Conservation (phyloP, 139 green algal genomes). For the Zygnema circumcarinatum region DNA sequence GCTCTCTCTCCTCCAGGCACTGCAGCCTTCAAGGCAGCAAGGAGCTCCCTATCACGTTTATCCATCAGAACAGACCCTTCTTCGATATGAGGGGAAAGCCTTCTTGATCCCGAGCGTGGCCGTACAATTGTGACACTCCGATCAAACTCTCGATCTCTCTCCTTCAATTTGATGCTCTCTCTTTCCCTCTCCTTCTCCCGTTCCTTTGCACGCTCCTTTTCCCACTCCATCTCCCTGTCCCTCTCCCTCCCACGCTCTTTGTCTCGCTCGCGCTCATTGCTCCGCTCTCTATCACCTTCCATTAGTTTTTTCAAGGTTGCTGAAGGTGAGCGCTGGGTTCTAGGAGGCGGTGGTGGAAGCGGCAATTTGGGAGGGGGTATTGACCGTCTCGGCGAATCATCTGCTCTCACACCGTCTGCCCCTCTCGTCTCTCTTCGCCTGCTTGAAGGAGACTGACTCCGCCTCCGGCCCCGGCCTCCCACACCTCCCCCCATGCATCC, state of each 20-base stretch:
- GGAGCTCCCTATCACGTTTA: conserved; percentile 26
- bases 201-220: background rate
- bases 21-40: conserved; percentile 16
- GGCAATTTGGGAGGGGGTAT: background rate
- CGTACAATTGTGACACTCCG: background rate
- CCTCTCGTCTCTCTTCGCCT: background rate
- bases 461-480: background rate
- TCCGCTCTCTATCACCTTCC: background rate
- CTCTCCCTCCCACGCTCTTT: background rate
- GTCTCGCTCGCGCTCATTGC: background rate
- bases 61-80: conserved; percentile 27
- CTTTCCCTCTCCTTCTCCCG: conserved; percentile 15
- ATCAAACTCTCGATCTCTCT: conserved; percentile 8
- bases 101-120: background rate
- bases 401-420: background rate
- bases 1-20: background rate
- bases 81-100: conserved; percentile 20
- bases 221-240: background rate
- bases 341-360: conserved; percentile 2
- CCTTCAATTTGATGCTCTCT: background rate
- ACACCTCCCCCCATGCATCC: background rate
- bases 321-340: background rate
- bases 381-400: background rate
- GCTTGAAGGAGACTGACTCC: background rate
- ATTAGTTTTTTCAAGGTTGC: background rate